Percentiles rank a stretch among this genome's conserved stretches.
These are phyloP conservation scores for Aurantiochytrium sp. DNA, from an alignment of 108 stramenopile species.

Conservation along the genomic window DNA sequence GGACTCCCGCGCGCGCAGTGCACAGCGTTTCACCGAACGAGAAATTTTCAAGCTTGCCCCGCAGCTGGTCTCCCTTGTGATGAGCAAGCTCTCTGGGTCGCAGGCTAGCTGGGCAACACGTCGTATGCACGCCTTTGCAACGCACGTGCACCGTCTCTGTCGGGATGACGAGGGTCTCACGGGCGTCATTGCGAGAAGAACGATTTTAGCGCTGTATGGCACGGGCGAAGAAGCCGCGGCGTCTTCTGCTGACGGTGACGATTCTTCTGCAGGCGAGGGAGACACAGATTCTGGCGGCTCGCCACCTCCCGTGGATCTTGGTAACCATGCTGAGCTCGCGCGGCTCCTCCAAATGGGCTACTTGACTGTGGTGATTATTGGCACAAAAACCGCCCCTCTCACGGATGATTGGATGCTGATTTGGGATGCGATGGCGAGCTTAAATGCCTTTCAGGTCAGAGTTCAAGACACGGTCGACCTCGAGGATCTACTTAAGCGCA, in stretches of 20 bases:
- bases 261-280: background rate
- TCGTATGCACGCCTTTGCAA: background rate
- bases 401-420: background rate
- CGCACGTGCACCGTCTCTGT: background rate
- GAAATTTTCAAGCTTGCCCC: background rate
- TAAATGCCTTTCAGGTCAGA: background rate
- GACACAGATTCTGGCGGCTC: background rate
- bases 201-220: background rate
- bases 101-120: background rate
- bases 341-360: conserved; percentile 2
- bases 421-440: background rate
- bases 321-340: background rate
- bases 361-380: background rate
- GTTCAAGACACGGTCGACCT: background rate
- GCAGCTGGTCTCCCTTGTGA: background rate
- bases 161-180: background rate
- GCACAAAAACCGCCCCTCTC: background rate
- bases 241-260: background rate
- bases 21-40: background rate
- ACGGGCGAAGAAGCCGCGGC: background rate
- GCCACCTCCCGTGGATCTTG: background rate
- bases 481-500: background rate
- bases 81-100: background rate
- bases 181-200: background rate
- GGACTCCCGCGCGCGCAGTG: background rate